Conservation (phyloP, 2,329 filamentous ascomycete species). For the Botrytis paeoniae region DNA sequence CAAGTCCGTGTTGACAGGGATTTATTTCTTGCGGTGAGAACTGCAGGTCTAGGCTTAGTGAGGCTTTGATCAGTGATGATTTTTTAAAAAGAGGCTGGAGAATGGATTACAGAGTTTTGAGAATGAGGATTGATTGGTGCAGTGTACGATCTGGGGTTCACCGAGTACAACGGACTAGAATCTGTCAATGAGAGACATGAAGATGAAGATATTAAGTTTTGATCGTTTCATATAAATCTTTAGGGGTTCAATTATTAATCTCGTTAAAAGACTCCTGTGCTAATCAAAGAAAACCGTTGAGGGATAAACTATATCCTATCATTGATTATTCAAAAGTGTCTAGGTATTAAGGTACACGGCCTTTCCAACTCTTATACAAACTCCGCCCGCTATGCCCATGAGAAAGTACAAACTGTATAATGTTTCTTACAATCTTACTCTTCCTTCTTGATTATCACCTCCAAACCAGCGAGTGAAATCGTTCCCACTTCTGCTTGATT, state of each 20-base stretch:
- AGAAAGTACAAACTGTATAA: slow-evolving; percentile 17
- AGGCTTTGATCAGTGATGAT: background rate
- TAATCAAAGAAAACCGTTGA: background rate
- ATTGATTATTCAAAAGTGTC: slow-evolving; percentile 21
- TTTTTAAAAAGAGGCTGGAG: slow-evolving; percentile 16
- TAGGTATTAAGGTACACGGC: slow-evolving; percentile 8
- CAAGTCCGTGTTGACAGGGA: background rate
- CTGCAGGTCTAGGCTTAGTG: slow-evolving; percentile 13
- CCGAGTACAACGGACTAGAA: slow-evolving; percentile 16
- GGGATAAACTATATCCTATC: background rate
- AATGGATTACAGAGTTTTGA: slow-evolving; percentile 1
- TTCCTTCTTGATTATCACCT: slow-evolving; percentile 42
- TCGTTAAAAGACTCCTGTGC: background rate
- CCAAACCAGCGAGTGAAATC: slow-evolving; percentile 60
- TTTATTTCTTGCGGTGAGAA: slow-evolving; percentile 19
- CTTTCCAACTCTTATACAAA: slow-evolving; percentile 24
- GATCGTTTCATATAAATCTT: background rate
- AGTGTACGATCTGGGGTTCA: slow-evolving; percentile 12
- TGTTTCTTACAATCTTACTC: slow-evolving; percentile 34
- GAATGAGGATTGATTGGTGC: background rate
- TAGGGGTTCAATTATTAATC: background rate
- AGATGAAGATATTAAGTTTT: background rate
- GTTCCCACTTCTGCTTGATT: slow-evolving; percentile 37
- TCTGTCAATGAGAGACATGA: background rate
- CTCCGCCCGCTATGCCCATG: slow-evolving; percentile 35